Evolutionary conservation across 208 protist species (phyloP), one percentile per base, ranked within the genome.

Genomic region (Strigomonas culicis): DNA sequence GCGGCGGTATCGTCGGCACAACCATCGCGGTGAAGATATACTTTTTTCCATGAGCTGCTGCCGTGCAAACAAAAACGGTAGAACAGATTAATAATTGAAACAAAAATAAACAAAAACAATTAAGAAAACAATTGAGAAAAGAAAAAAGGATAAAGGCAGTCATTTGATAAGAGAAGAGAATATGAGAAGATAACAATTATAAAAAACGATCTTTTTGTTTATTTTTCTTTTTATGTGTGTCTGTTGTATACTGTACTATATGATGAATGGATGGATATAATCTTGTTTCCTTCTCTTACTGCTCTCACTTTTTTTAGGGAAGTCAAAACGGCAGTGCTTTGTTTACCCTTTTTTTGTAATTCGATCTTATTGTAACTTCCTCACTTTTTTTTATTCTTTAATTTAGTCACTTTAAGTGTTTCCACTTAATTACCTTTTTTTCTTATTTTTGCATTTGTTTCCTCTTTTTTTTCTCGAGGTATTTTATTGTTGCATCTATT

Each of bases 1-100:
- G 84, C 4, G 65, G 68, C 22, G 70, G 61, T 13, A 58, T 78
- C 1, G 17, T 88, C 0, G 85, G 85, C 31, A 89, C 85, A 1
- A 63, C 51, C 21, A 66, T 82, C 7, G 78, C 72, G 10, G 39
- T 85, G 4, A 47, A 72, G 17, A 66, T 61, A 31, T 63, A 34
- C 25, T 56, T 67, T 21, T 52, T 19, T 57, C 28, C 49, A 27
- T 8, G 7, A 55, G 4, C 22, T 25, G 1, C 10, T 4, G n/a
- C 59, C 24, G 55, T 51, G 36, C 11, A 7, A 3, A 44, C 11
- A 8, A 8, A 63, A 50, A n/a, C 15, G 47, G 21, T 10, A 32
- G 17, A 63, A 63, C 3, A 44, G 4, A n/a, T 30, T 8, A 28
- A 4, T 2, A 59, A 59, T 36, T 34, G 24, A 51, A 59, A 21